Percentiles rank a stretch among this genome's conserved stretches.
These are phyloP conservation scores for Cercophora samala DNA, from an alignment of 495 filamentous ascomycete species.

Conservation along the genomic window DNA sequence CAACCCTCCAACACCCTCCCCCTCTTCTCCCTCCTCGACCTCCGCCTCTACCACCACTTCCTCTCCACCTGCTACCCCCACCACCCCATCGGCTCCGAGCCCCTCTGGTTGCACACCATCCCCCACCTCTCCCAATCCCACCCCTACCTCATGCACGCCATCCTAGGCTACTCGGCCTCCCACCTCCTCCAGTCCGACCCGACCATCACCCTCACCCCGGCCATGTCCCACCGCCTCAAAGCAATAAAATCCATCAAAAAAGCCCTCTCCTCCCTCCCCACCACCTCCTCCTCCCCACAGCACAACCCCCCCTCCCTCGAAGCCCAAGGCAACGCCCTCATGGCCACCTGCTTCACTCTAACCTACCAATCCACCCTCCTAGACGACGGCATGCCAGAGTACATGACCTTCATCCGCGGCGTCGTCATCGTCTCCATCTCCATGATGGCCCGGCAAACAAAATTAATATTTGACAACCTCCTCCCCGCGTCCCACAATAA, in stretches of 20 bases:
- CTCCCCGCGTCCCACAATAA: conserved; percentile 29
- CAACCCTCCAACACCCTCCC: conserved; percentile 45
- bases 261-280: conserved; percentile 36
- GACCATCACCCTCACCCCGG: conserved; percentile 35
- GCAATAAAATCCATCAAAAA: conserved; percentile 54
- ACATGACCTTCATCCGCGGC: conserved; percentile 60
- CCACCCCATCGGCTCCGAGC: conserved; percentile 57
- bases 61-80: conserved; percentile 55
- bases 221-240: conserved; percentile 54
- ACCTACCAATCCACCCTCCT: conserved; percentile 59
- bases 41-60: conserved; percentile 64
- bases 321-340: conserved; percentile 47
- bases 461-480: conserved; percentile 48
- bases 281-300: conserved; percentile 20
- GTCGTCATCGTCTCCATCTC: conserved; percentile 52
- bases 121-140: conserved; percentile 49
- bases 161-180: conserved; percentile 56
- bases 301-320: conserved; percentile 14
- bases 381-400: conserved; percentile 59
- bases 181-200: conserved; percentile 39
- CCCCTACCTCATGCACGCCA: conserved; percentile 56
- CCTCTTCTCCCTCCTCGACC: conserved; percentile 54
- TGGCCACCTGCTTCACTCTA: conserved; percentile 59
- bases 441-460: conserved; percentile 37
- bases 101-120: conserved; percentile 56